Percentiles rank a stretch among this genome's conserved stretches.
Evolutionary conservation across 2,329 filamentous ascomycete species (phyloP).

Genomic region (Apiospora saccharicola): DNA sequence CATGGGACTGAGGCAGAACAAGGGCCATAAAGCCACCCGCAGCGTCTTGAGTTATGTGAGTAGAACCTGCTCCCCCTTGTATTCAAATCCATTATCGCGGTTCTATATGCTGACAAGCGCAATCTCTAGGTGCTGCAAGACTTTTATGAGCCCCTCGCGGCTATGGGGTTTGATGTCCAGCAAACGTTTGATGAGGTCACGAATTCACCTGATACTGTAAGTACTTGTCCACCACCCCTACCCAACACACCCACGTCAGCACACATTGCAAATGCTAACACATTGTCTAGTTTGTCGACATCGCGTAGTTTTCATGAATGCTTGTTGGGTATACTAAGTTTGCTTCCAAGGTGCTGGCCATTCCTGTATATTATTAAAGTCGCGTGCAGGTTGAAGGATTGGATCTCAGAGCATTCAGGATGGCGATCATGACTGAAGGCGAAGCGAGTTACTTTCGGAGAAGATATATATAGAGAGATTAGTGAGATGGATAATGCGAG

Average conservation of each 20-base stretch:
- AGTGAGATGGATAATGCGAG: too few species aligned
- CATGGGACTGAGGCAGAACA: slow-evolving; percentile 83
- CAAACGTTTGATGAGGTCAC: slow-evolving; percentile 44
- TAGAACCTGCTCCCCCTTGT: slow-evolving; percentile 31
- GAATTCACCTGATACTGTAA: slow-evolving; percentile 44
- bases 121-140: slow-evolving; percentile 42
- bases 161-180: slow-evolving; percentile 45
- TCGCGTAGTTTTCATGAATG: background rate
- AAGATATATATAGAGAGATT: background rate
- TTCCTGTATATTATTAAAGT: background rate
- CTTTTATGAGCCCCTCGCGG: slow-evolving; percentile 38
- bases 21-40: slow-evolving; percentile 75
- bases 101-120: slow-evolving; percentile 31
- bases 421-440: background rate
- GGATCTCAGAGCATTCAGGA: background rate
- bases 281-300: background rate
- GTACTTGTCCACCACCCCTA: slow-evolving; percentile 24
- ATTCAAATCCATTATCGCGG: background rate
- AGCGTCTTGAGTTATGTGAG: slow-evolving; percentile 83
- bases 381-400: background rate
- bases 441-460: background rate
- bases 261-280: background rate
- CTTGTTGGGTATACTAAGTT: background rate
- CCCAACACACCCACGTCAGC: background rate
- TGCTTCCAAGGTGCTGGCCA: background rate